Evolutionary conservation across 1,284 basidiomycete species (phyloP).

Genomic region (Ceratobasidium theobromae): DNA sequence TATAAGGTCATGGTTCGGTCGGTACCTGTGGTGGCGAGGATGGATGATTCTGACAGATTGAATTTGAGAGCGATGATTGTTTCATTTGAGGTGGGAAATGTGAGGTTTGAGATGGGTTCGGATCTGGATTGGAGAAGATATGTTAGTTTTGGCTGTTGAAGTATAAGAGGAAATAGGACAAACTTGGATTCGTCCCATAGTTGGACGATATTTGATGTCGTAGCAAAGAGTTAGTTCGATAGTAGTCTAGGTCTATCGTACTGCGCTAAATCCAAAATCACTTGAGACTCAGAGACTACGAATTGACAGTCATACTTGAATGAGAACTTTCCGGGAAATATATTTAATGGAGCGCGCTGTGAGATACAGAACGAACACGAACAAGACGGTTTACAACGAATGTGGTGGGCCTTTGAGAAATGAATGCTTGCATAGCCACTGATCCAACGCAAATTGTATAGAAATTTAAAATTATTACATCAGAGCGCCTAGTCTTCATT

Average conservation of each 20-base stretch:
- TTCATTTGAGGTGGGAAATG: constrained; percentile 81
- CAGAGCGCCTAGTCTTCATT: no score
- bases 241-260: constrained; percentile 93
- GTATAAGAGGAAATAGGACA: constrained; percentile 37
- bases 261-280: constrained; percentile 48
- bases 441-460: no score
- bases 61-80: constrained; percentile 87
- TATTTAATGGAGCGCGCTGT: constrained; percentile 57
- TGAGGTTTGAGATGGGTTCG: constrained; percentile 78
- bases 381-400: no score
- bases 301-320: constrained; percentile 66
- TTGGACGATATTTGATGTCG: constrained; percentile 90
- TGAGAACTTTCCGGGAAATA: constrained; percentile 79
- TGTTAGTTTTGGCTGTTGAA: constrained; percentile 6
- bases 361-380: no score
- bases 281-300: background rate
- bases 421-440: no score
- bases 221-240: constrained; percentile 85
- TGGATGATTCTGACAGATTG: constrained; percentile 90
- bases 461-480: no score
- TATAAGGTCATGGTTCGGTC: constrained; percentile 96
- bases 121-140: background rate
- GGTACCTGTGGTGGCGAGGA: constrained; percentile 90
- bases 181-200: constrained; percentile 97
- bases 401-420: no score